Base-by-base conservation (phyloP, 2,329 filamentous ascomycete species). In the Grosmannia serpens region DNA sequence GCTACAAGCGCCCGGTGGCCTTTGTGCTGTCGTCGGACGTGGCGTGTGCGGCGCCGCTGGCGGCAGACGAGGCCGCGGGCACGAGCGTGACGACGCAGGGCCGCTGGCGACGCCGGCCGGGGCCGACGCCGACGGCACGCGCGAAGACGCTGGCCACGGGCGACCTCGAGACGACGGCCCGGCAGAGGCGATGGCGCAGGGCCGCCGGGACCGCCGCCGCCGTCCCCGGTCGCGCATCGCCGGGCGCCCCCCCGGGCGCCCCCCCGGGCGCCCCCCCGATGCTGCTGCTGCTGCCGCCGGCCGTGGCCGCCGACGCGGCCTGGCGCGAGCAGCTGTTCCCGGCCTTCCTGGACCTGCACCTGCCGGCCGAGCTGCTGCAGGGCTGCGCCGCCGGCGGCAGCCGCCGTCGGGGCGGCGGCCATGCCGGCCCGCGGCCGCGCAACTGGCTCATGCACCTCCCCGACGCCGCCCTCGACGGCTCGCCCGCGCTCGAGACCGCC, bases 1-100 rank as follows among this genome's bases (percentile, higher is more conserved):
- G 65, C 27, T 67, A 67, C 55, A 60, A 63, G 54, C 61, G 64
- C 13, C 56, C 62, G 2, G 56, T 62, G 51, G 62, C 62, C 4
- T 63, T 63, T 58, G 59, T 63, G 27, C 57, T 63, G 57, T 60
- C 60, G 20, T 54, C 60, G 0, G 59, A 60, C 22, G 59, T 64
- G 26, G 26, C 47, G 3, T 15, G 61, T n/a, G 47, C 35, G 5
- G 51, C 35, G 13, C 44, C 60, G 0, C 11, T 53, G n/a, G 29
- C 26, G 2, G 20, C 55, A n/a, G 51, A 60, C n/a, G 56, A 59
- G 29, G 3, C 52, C 1, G 49, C 52, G 4, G 44, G 52, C 29
- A 31, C 26, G 10, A 58, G 38, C 24, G 55, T 64, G 27, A 62
- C 53, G 1, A 61, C 58, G 4, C 61, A 61, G 3, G 62, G 61